phyloP scores from a whole-genome alignment of 78 protist species.

The Salpingoeca rosetta region DNA sequence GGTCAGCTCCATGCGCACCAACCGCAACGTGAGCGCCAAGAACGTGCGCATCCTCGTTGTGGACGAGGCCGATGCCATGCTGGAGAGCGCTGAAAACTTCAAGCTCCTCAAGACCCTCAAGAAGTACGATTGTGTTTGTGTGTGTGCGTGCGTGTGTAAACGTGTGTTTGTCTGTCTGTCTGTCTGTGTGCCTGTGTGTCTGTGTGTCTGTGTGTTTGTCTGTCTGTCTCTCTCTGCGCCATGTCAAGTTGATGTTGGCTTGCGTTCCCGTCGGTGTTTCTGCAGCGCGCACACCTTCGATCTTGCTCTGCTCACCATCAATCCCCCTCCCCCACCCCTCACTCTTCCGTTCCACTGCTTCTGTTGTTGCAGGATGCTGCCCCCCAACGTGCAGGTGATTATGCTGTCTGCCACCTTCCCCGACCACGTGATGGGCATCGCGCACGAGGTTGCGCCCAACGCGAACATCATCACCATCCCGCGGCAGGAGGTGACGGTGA shows the following conservation, averaged over 20 bases:
- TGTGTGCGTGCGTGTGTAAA: too few relatives aligned
- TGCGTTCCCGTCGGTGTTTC: too few relatives aligned
- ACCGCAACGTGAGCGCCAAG: too few relatives aligned
- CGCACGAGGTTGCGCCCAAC: conserved; percentile 46
- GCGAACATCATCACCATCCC: conserved; percentile 35
- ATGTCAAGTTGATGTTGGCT: too few relatives aligned
- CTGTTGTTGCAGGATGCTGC: conserved; percentile 17
- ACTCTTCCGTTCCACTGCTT: neutral
- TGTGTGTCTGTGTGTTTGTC: too few relatives aligned
- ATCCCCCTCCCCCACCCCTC: neutral
- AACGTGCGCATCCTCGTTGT: conserved; percentile 47
- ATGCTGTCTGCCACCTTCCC: conserved; percentile 69
- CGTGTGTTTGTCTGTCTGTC: too few relatives aligned
- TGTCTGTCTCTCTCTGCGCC: too few relatives aligned
- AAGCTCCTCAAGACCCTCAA: neutral
- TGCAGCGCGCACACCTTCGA: too few relatives aligned
- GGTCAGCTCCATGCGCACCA: too few relatives aligned
- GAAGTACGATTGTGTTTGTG: too few relatives aligned
- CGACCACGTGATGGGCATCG: conserved; percentile 28
- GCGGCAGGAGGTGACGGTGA: conserved; percentile 55
- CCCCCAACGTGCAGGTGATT: conserved; percentile 20
- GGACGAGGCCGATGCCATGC: conserved; percentile 61
- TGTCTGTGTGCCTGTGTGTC: too few relatives aligned
- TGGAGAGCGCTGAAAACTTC: neutral
- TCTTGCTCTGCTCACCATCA: too few relatives aligned